Base-by-base conservation (phyloP, 805 yeast species). In the Myxozyma lipomycoides region DNA sequence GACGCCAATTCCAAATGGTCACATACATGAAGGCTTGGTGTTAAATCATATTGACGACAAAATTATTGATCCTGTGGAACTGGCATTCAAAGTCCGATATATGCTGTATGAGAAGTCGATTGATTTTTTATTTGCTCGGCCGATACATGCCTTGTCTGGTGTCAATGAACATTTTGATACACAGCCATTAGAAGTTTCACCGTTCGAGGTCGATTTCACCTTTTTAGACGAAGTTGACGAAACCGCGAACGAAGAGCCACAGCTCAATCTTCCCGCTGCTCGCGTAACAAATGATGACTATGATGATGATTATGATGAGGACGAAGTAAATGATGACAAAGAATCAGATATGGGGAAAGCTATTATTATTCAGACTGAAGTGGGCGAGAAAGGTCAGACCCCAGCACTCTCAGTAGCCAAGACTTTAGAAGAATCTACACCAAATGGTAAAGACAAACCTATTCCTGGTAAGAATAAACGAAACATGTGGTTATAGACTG, bases 261-360 rank as follows among this genome's bases (percentile, higher is more conserved):
- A 30, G 15, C 36, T 40, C 18, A 43, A n/a, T n/a, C n/a, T n/a
- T n/a, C n/a, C n/a, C 47, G 18, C 49, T 48, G 22, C 45, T 9
- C 32, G 39, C 2, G 48, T 49, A 4, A 55, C 41, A n/a, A 54
- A 51, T 10, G 64, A 59, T 12, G 67, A 66, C 39, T 68, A 68
- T 25, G 67, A 69, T 42, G 70, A 70, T 38, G 71, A 71, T 26
- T 69, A 70, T 18, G 75, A 72, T n/a, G 69, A 64, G 24, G 75
- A 67, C 6, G 72, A 67, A 10, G 32, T 28, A 7, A 12, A 28
- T 9, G 12, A 28, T 7, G 32, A 28, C 7, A 28, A 28, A 12
- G 32, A 7, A 28, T 7, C 32, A 28, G 32, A 28, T 7, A 12
- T 12, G 12, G 32, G 12, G 32, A 28, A 7, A 28, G 32, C 7